Conservation (phyloP, 345 rosid genomes). For the Geranium brycei region DNA sequence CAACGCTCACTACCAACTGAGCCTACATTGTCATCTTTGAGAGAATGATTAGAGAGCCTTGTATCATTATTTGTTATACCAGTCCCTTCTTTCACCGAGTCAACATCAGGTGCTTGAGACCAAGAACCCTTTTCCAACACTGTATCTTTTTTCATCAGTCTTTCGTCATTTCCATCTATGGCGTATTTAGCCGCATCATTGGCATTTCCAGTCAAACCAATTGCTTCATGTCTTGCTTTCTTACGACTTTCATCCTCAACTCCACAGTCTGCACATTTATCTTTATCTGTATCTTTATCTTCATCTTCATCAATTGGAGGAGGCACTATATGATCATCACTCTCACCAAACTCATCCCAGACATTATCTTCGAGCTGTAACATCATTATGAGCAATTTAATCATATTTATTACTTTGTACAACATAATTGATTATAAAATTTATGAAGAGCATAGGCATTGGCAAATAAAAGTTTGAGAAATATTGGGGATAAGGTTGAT, state of each 20-base stretch:
- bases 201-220: conserved; percentile 14
- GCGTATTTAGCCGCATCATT: conserved; percentile 19
- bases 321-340: conserved; percentile 72
- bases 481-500: too few relatives aligned
- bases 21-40: conserved; percentile 18
- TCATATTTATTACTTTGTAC: not conserved
- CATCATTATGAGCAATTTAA: conserved; percentile 5
- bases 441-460: not conserved
- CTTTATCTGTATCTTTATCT: conserved; percentile 9
- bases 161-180: conserved; percentile 24
- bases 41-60: conserved; percentile 30
- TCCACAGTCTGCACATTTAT: conserved; percentile 7
- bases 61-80: conserved; percentile 26
- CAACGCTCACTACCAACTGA: conserved; percentile 19
- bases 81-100: too few relatives aligned
- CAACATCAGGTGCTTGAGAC: too few relatives aligned
- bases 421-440: not conserved
- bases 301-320: conserved; percentile 23
- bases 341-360: conserved; percentile 38
- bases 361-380: conserved; percentile 48
- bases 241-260: conserved; percentile 23
- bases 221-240: conserved; percentile 38
- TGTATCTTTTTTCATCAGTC: conserved; percentile 21
- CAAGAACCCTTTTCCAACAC: conserved; percentile 37
- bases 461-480: not conserved